phyloP scores from a whole-genome alignment of 2,329 filamentous ascomycete genomes.

The Sporothrix globosa region DNA sequence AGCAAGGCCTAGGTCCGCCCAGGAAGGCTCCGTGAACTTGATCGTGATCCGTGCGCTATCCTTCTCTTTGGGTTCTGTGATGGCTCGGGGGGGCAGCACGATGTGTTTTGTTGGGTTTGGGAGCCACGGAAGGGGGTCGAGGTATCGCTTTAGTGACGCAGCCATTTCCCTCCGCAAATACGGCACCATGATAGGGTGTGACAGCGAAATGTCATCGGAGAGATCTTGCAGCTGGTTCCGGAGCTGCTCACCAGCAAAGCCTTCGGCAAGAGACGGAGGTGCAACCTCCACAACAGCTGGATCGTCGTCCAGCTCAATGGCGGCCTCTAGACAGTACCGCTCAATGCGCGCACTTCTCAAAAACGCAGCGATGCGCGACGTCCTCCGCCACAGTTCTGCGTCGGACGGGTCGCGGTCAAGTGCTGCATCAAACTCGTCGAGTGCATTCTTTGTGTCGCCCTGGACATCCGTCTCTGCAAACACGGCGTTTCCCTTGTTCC shows the following conservation, averaged over 20 bases:
- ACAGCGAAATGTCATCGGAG: conserved; percentile 59
- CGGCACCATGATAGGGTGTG: conserved; percentile 63
- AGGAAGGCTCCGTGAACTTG: conserved; percentile 44
- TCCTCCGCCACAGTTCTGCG: conserved; percentile 66
- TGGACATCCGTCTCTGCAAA: conserved; percentile 47
- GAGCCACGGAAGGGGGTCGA: conserved; percentile 66
- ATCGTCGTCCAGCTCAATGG: conserved; percentile 69
- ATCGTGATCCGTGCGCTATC: conserved; percentile 40
- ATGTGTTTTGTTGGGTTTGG: conserved; percentile 53
- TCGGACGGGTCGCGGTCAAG: conserved; percentile 69
- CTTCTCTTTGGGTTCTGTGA: conserved; percentile 31
- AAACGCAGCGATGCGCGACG: conserved; percentile 61
- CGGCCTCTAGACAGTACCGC: conserved; percentile 66
- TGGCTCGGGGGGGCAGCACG: neutral
- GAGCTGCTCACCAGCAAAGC: conserved; percentile 64
- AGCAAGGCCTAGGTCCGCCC: conserved; percentile 50
- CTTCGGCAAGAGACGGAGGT: conserved; percentile 65
- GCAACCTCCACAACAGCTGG: conserved; percentile 65
- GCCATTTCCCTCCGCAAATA: conserved; percentile 59
- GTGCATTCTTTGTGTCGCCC: conserved; percentile 50
- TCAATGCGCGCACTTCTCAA: conserved; percentile 61
- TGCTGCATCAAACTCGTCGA: conserved; percentile 61
- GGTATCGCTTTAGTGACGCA: conserved; percentile 53
- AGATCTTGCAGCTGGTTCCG: conserved; percentile 59
- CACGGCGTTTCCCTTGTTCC: conserved; percentile 36